Conservation (phyloP, 2,329 filamentous ascomycete genomes). For the Didymella arachidicola region DNA sequence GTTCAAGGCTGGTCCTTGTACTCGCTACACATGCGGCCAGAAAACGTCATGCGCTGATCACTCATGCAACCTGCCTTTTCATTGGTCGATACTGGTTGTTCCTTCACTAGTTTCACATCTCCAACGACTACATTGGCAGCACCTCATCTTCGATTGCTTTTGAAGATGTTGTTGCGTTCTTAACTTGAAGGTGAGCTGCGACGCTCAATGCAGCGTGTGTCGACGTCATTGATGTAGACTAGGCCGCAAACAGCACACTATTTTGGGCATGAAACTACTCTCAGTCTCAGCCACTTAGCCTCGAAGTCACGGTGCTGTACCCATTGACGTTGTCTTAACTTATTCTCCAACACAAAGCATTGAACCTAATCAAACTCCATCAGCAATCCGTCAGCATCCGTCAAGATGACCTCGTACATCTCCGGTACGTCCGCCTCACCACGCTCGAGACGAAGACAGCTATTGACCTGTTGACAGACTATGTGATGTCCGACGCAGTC, state of each 20-base stretch:
- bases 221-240: constrained; percentile 20
- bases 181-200: constrained; percentile 5
- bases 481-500: constrained; percentile 36
- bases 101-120: not conserved
- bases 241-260: constrained; percentile 23
- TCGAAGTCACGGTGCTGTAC: constrained; percentile 21
- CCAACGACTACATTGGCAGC: not conserved
- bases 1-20: constrained; percentile 18
- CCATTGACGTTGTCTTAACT: too few relatives aligned
- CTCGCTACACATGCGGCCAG: constrained; percentile 11
- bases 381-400: not conserved
- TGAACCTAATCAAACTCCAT: too few relatives aligned
- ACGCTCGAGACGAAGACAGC: not conserved
- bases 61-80: not conserved
- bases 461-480: constrained; percentile 23
- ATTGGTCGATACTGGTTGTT: constrained; percentile 9
- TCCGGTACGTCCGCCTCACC: constrained; percentile 32
- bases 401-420: constrained; percentile 42
- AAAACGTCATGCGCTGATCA: constrained; percentile 13
- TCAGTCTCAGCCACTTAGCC: constrained; percentile 15
- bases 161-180: not conserved
- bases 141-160: not conserved
- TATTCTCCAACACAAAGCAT: too few relatives aligned
- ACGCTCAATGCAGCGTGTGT: constrained; percentile 21
- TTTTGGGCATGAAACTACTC: constrained; percentile 19